These are phyloP conservation scores for Cornus florida DNA, from an alignment of 148 eudicot species.

Conservation along the genomic window DNA sequence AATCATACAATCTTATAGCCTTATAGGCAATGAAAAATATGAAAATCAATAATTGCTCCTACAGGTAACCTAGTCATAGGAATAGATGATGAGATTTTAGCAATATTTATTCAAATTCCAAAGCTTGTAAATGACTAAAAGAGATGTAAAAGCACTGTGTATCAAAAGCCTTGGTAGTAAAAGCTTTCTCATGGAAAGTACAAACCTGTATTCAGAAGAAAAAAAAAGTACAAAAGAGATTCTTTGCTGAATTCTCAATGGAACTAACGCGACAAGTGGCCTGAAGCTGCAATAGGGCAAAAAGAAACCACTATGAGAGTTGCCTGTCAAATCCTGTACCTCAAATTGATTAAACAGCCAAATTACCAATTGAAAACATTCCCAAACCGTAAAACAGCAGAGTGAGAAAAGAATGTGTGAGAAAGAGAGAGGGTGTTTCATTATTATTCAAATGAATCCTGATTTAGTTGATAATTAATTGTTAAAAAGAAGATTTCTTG, in stretches of 20 bases:
- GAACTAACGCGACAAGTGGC: constrained; percentile 31
- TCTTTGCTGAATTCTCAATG: constrained; percentile 38
- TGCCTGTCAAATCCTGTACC: background rate
- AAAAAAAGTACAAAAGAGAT: constrained; percentile 29
- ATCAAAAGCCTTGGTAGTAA: background rate
- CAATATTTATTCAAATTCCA: no score
- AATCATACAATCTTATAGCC: background rate
- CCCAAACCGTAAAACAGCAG: background rate
- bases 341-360: background rate
- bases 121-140: no score
- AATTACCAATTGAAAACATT: background rate
- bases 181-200: background rate
- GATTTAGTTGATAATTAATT: no score
- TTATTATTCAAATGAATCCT: no score
- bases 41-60: constrained; percentile 42
- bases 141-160: background rate
- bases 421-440: background rate
- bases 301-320: background rate
- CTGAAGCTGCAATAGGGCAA: constrained; percentile 43
- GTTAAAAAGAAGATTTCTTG: no score
- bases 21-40: constrained; percentile 24
- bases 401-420: background rate
- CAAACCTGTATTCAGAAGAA: constrained; percentile 44
- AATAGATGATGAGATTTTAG: constrained; percentile 10
- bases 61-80: constrained; percentile 38